phyloP scores from a whole-genome alignment of 1,284 basidiomycete genomes.

The Stereum hirsutum region DNA sequence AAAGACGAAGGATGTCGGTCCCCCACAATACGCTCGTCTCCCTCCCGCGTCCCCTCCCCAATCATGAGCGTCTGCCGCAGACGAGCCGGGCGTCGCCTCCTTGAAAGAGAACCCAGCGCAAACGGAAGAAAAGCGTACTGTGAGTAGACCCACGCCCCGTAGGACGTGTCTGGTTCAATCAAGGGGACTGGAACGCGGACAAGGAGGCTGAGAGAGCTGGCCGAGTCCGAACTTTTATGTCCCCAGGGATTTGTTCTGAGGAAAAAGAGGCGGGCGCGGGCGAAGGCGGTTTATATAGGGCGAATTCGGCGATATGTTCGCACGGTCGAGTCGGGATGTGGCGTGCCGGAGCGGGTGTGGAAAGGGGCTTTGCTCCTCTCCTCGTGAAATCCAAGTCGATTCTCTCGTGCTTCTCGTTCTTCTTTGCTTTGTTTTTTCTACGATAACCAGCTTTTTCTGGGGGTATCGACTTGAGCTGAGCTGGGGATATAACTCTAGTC shows the following conservation, averaged over 20 bases:
- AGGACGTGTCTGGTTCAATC: constrained; percentile 36
- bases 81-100: constrained; percentile 62
- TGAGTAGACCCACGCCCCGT: constrained; percentile 23
- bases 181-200: constrained; percentile 88
- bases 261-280: too few species aligned
- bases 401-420: too few species aligned
- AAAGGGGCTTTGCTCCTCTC: too few species aligned
- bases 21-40: constrained; percentile 9
- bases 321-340: too few species aligned
- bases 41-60: constrained; percentile 13
- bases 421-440: too few species aligned
- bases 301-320: too few species aligned
- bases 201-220: constrained; percentile 69
- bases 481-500: too few species aligned
- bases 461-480: too few species aligned
- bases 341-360: too few species aligned
- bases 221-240: constrained; percentile 85
- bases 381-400: too few species aligned
- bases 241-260: constrained; percentile 54
- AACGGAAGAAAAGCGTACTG: constrained; percentile 25
- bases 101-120: constrained; percentile 28
- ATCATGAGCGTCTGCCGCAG: constrained; percentile 34
- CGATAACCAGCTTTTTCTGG: too few species aligned
- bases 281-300: too few species aligned
- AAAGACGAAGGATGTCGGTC: constrained; percentile 19